phyloP scores from a whole-genome alignment of 106 monocot genomes.

The Dendrobium huoshanense region DNA sequence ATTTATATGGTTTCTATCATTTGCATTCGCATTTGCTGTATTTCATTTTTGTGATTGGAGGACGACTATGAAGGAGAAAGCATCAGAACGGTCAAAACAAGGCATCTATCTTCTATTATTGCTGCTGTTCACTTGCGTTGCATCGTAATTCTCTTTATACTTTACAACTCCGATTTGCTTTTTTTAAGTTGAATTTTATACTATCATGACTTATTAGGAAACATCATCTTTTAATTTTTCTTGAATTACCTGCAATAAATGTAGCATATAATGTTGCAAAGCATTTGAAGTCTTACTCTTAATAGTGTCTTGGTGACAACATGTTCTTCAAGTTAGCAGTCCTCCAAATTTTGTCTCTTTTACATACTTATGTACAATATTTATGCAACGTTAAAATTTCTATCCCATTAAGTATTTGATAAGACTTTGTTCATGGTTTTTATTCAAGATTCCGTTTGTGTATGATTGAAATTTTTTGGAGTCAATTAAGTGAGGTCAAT shows the following conservation, averaged over 20 bases:
- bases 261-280: no score
- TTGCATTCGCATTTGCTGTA: slow-evolving; percentile 42
- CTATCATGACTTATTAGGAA: no score
- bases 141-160: slow-evolving; percentile 44
- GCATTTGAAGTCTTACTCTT: background rate
- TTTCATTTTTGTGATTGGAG: slow-evolving; percentile 46
- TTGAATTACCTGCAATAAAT: no score
- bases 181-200: background rate
- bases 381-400: no score
- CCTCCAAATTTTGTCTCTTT: no score
- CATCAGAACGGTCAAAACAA: slow-evolving; percentile 10
- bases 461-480: no score
- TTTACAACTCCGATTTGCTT: background rate
- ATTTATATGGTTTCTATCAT: slow-evolving; percentile 56
- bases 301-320: background rate
- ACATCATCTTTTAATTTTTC: no score
- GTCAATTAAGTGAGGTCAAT: no score
- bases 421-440: no score
- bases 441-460: no score
- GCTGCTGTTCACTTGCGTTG: slow-evolving; percentile 61
- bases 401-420: no score
- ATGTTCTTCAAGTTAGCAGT: background rate
- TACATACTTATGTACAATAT: no score
- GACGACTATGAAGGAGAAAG: slow-evolving; percentile 28
- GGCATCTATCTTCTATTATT: slow-evolving; percentile 37